These are phyloP conservation scores for Musa schizocarpa DNA, from an alignment of 176 grass and related monocot genomes.

Conservation along the genomic window DNA sequence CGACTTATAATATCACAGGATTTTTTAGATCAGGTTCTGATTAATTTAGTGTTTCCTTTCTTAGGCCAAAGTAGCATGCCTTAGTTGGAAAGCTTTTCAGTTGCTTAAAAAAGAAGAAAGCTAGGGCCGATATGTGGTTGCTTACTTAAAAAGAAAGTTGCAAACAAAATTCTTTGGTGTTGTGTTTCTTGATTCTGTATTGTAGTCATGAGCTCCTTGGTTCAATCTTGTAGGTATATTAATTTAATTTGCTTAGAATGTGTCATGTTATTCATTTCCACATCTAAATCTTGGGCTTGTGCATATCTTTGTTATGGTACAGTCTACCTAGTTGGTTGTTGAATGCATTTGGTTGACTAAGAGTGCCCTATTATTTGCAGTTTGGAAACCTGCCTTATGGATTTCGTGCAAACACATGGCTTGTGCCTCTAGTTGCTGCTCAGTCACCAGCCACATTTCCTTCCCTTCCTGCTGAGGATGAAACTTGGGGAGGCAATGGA, in stretches of 20 bases:
- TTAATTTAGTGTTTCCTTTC: too few species aligned
- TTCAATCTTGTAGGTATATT: not conserved
- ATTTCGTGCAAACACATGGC: conserved; percentile 97
- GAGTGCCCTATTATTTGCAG: conserved; percentile 35
- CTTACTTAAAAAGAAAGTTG: not conserved
- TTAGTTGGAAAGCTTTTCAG: too few species aligned
- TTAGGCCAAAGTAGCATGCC: too few species aligned
- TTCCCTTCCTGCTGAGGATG: conserved; percentile 81
- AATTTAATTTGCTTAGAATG: not conserved
- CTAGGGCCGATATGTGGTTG: not conserved
- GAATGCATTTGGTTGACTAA: not conserved
- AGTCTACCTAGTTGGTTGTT: not conserved
- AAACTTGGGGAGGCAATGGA: conserved; percentile 90
- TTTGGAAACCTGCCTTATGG: conserved; percentile 98
- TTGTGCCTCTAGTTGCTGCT: conserved; percentile 80
- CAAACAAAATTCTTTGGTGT: not conserved
- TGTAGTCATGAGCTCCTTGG: too few species aligned
- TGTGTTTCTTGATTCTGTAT: too few species aligned
- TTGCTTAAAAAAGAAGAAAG: not conserved
- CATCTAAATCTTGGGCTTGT: not conserved
- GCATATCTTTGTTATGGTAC: not conserved
- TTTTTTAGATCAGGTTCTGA: too few species aligned
- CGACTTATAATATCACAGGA: too few species aligned
- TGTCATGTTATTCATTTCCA: not conserved
- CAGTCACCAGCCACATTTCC: conserved; percentile 76